These are phyloP conservation scores for Podospora pseudopauciseta DNA, from an alignment of 495 filamentous ascomycete genomes.

Conservation along the genomic window DNA sequence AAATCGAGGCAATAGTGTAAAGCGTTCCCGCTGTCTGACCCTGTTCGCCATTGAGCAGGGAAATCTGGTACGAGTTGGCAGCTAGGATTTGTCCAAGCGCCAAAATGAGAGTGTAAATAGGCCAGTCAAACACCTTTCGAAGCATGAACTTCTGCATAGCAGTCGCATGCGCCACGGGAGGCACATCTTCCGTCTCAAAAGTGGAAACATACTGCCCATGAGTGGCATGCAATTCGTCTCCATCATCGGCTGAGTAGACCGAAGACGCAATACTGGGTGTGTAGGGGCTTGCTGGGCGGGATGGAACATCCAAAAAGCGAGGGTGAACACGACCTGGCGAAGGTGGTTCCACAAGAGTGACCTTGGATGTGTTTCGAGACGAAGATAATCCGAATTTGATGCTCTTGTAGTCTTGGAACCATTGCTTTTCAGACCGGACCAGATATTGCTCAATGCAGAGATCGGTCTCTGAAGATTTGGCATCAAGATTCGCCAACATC, in stretches of 20 bases:
- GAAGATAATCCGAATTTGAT: slow-evolving; percentile 25
- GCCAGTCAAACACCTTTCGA: slow-evolving; percentile 54
- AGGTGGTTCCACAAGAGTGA: slow-evolving; percentile 11
- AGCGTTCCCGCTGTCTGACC: slow-evolving; percentile 57
- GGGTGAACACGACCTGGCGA: neutral
- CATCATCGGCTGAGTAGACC: slow-evolving; percentile 13
- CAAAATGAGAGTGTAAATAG: slow-evolving; percentile 65
- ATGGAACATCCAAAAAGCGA: slow-evolving; percentile 16
- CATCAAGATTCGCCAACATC: slow-evolving; percentile 48
- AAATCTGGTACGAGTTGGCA: slow-evolving; percentile 65
- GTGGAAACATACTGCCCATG: neutral
- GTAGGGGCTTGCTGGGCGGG: slow-evolving; percentile 12
- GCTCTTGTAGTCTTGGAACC: slow-evolving; percentile 50
- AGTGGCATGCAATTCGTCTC: neutral
- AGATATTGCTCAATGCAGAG: slow-evolving; percentile 64
- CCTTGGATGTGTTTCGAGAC: slow-evolving; percentile 13
- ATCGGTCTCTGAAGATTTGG: slow-evolving; percentile 53
- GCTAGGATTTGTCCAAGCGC: slow-evolving; percentile 66
- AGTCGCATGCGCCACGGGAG: slow-evolving; percentile 6
- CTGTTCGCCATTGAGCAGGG: slow-evolving; percentile 57
- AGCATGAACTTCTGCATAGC: slow-evolving; percentile 19
- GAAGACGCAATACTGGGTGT: slow-evolving; percentile 19
- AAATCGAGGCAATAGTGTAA: slow-evolving; percentile 59
- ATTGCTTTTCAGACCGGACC: slow-evolving; percentile 59
- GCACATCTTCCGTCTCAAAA: slow-evolving; percentile 12